Evolutionary conservation across 768 basidiomycete species (phyloP), one percentile per base, ranked within the genome.

Genomic region (Lepiota venenata): DNA sequence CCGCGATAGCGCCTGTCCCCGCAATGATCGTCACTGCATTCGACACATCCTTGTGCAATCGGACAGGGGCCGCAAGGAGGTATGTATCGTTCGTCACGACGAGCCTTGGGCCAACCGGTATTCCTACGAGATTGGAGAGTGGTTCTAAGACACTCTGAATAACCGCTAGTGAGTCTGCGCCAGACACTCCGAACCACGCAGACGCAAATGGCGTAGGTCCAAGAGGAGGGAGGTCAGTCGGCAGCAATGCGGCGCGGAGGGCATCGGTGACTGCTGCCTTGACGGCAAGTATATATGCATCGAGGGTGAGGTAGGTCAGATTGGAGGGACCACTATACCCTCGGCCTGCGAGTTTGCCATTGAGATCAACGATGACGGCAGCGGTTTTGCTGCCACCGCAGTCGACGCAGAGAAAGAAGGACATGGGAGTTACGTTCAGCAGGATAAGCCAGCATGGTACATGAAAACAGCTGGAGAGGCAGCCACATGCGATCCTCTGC

Each of bases 331-430:
- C 91, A 7, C 83, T 84, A 15, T 74, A 66, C 1, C 83, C 89
- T 41, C 87, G 84, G 1, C 84, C 85, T 41, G 91, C 55, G 60
- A 91, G 78, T 4, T 71, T 68, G 58, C 91, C 88, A 2, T 74
- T 58, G 16, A 64, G 60, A 64, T 85, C 75, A 56, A 76, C 76
- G 66, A 95, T 81, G 56, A 81, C 88, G 5, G 80, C 88, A 22
- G 87, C 80, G 9, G 93, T 93, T 73, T 95, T 96, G 41, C 90
- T 90, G 18, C 91, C 93, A 27, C 93, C 93, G 57, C 91, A 93
- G 69, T 93, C 91, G 58, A 89, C 85, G 63, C 87, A 92, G 59
- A 93, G 84, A 64, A 81, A 88, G 61, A 89, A 70, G 10, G 84
- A 71, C 81, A 83, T 83, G 25, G n/a, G n/a, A n/a, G n/a, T n/a